A percentile compares a stretch with the other conserved stretches of the same genome.
Conservation (phyloP, 176 grass and related monocot species). For the Bothriochloa decipiens region DNA sequence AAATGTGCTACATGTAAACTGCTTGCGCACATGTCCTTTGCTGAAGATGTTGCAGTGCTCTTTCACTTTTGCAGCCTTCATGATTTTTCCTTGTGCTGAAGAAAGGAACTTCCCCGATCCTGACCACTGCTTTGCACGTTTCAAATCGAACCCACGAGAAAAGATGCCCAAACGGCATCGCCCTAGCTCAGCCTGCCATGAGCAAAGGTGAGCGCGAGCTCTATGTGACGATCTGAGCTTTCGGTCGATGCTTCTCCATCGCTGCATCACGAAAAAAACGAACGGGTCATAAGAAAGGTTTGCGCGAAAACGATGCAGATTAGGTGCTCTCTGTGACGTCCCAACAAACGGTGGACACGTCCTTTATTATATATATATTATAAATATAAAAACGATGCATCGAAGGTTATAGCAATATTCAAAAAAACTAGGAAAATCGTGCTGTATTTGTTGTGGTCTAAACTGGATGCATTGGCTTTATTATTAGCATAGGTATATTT, state of each 20-base stretch:
- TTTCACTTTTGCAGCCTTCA: constrained; percentile 1
- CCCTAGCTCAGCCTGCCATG: background rate
- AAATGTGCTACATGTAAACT: background rate
- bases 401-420: background rate
- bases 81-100: background rate
- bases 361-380: background rate
- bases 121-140: background rate
- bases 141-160: constrained; percentile 40
- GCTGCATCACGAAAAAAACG: background rate
- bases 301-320: constrained; percentile 26
- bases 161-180: constrained; percentile 22
- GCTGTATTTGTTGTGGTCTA: background rate
- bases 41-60: background rate
- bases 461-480: background rate
- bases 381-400: background rate
- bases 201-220: constrained; percentile 1
- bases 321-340: constrained; percentile 35
- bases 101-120: constrained; percentile 26
- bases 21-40: background rate
- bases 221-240: background rate
- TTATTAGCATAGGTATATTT: too few relatives aligned
- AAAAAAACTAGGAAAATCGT: background rate
- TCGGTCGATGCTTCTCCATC: constrained; percentile 19
- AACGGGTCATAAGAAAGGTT: constrained; percentile 16
- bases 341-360: constrained; percentile 22